Evolutionary conservation across 2,329 filamentous ascomycete species (phyloP).

Genomic region (Chaetomiaceae sp.): DNA sequence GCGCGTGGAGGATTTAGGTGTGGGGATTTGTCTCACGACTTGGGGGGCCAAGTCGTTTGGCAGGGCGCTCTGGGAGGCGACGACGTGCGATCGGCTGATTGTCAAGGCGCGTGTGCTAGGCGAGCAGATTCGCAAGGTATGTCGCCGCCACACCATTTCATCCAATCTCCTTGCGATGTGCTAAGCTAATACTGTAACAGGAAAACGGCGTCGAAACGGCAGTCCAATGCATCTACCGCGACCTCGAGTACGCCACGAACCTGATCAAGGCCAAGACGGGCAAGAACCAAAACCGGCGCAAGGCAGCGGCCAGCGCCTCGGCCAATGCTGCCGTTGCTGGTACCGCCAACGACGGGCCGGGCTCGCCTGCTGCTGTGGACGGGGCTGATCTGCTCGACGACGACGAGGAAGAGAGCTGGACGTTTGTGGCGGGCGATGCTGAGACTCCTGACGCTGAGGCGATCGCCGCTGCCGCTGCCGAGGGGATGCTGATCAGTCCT

Average conservation of each 20-base stretch:
- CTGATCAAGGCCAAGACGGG: conserved; percentile 65
- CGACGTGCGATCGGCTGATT: conserved; percentile 87
- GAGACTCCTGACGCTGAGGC: conserved; percentile 40
- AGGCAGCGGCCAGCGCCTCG: conserved; percentile 10
- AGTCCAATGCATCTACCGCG: conserved; percentile 89
- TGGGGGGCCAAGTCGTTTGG: conserved; percentile 84
- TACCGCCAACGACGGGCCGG: conserved; percentile 33
- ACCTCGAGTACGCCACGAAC: conserved; percentile 86
- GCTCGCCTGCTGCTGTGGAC: conserved; percentile 32
- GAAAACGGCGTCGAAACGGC: conserved; percentile 88
- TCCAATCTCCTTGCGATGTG: background rate
- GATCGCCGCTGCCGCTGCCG: too few species aligned
- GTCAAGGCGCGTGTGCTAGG: conserved; percentile 76
- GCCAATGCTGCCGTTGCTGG: conserved; percentile 22
- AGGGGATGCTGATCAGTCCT: too few species aligned
- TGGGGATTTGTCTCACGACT: conserved; percentile 84
- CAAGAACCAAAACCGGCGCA: conserved; percentile 42
- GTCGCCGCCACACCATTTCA: conserved; percentile 29
- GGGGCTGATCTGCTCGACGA: conserved; percentile 47
- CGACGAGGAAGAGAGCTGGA: conserved; percentile 82
- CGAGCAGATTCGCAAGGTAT: conserved; percentile 79
- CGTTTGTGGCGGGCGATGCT: conserved; percentile 65
- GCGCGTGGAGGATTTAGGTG: conserved; percentile 86
- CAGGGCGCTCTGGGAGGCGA: conserved; percentile 84
- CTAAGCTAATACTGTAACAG: conserved; percentile 38